Evolutionary conservation across 768 basidiomycete genomes (phyloP), one percentile per base, ranked within the genome.

Genomic region (Auricularia sp.): DNA sequence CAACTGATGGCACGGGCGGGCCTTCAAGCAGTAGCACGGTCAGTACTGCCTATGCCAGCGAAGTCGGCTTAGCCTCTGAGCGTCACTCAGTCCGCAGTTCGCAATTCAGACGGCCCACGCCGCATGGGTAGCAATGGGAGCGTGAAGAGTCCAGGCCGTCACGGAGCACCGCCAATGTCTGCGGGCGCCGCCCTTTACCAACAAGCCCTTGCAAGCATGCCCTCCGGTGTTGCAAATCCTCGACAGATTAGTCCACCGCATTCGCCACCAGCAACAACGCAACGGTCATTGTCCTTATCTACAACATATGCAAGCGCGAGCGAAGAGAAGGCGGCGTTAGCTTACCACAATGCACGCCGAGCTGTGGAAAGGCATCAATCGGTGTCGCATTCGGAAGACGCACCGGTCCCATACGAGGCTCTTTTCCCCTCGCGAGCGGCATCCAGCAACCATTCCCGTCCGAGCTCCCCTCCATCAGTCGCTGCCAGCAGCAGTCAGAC

Each of bases 301-400:
- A 42, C 14, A 33, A 14, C 24, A 36, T 88, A 84, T 69, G 74
- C 76, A 39, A 83, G 84, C 21, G 89, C 89, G 0, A 86, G 85
- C 66, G 82, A 89, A 70, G 90, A 92, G 74, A 92, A 92, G 71
- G 87, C 83, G 2, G 86, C 86, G 29, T 71, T 91, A 68, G 77
- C 85, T 65, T 92, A 89, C 71, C 79, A 87, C 36, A 83, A 89
- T 62, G 90, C 90, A 0, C 89, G 84, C 71, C 77, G 77, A 59
- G 89, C 90, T 5, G 89, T 90, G 16, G 83, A 84, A 54, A 80
- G 83, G 21, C 82, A 79, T 3, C 87, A 89, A 65, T 37, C 66
- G 42, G 45, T 10, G 47, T 21, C 18, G 44, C 75, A 77, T 65
- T 67, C 68, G 11, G 70, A 69, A 66, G 14, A 69, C 21, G 29